phyloP scores from a whole-genome alignment of 139 green algal genomes.

The Chlorella sp. region DNA sequence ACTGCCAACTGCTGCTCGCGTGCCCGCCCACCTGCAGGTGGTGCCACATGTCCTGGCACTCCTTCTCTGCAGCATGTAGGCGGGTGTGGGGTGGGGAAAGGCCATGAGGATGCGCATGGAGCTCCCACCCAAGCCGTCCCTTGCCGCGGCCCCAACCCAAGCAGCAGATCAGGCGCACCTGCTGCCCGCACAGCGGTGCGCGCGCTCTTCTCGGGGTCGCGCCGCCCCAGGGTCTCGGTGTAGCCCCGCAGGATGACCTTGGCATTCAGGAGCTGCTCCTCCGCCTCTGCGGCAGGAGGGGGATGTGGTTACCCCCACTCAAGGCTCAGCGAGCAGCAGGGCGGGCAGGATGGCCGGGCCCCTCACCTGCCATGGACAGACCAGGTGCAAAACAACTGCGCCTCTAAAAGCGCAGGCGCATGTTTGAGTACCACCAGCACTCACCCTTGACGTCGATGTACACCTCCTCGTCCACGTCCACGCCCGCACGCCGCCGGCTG shows the following conservation, averaged over 20 bases:
- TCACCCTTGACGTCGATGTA: slow-evolving; percentile 4
- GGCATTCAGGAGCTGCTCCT: slow-evolving; percentile 42
- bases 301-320: not conserved
- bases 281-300: slow-evolving; percentile 11
- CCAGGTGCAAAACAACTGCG: no score
- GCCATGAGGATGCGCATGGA: no score
- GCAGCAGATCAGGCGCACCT: slow-evolving; percentile 1
- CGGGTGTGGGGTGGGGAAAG: not conserved
- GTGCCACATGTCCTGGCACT: slow-evolving; percentile 21
- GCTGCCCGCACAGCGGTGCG: not conserved
- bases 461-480: slow-evolving; percentile 35
- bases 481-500: slow-evolving; percentile 33
- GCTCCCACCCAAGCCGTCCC: not conserved
- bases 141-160: no score
- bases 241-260: slow-evolving; percentile 34
- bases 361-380: no score
- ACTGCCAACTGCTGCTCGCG: no score
- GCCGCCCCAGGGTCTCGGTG: slow-evolving; percentile 9
- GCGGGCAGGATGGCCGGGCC: no score
- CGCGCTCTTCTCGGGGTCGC: slow-evolving; percentile 16
- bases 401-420: not conserved
- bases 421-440: not conserved
- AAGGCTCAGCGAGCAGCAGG: no score
- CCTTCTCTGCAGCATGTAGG: slow-evolving; percentile 30
- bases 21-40: slow-evolving; percentile 15